phyloP scores from a whole-genome alignment of 2,329 filamentous ascomycete genomes.

The Neurospora crassa region DNA sequence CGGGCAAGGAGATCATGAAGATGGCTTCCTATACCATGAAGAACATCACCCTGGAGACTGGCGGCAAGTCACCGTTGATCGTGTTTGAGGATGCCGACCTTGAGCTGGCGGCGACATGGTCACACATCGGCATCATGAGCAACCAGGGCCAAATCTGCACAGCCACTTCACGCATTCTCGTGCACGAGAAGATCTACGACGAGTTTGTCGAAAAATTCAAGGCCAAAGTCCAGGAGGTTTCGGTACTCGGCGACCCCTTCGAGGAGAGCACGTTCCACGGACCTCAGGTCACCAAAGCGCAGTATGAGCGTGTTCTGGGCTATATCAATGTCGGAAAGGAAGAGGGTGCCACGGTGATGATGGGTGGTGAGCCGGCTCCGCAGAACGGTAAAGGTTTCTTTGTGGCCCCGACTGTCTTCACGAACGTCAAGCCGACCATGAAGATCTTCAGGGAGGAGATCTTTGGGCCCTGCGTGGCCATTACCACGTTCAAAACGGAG shows the following conservation, averaged over 20 bases:
- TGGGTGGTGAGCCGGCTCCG: constrained; percentile 48
- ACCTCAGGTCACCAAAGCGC: constrained; percentile 57
- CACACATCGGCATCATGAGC: constrained; percentile 37
- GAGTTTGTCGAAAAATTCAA: constrained; percentile 56
- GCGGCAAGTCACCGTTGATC: constrained; percentile 50
- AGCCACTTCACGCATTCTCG: constrained; percentile 49
- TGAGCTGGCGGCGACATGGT: constrained; percentile 50
- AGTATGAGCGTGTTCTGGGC: constrained; percentile 56
- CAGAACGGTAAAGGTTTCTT: constrained; percentile 39
- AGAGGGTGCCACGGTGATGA: constrained; percentile 52
- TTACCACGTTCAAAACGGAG: constrained; percentile 26
- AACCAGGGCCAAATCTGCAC: constrained; percentile 55
- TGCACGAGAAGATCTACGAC: constrained; percentile 48
- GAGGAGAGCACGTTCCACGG: constrained; percentile 59
- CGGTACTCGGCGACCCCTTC: constrained; percentile 58
- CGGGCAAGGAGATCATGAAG: constrained; percentile 64
- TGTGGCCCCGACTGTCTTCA: constrained; percentile 26
- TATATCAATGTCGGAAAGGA: constrained; percentile 59
- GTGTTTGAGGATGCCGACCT: constrained; percentile 55
- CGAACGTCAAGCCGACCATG: constrained; percentile 26
- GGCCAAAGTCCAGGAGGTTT: constrained; percentile 44
- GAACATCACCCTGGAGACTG: constrained; percentile 53
- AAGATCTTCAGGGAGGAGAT: constrained; percentile 28
- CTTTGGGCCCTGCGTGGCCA: constrained; percentile 26
- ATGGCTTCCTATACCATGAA: constrained; percentile 52